Base-by-base conservation (phyloP, 2,329 filamentous ascomycete species). In the Coleophoma crateriformis region DNA sequence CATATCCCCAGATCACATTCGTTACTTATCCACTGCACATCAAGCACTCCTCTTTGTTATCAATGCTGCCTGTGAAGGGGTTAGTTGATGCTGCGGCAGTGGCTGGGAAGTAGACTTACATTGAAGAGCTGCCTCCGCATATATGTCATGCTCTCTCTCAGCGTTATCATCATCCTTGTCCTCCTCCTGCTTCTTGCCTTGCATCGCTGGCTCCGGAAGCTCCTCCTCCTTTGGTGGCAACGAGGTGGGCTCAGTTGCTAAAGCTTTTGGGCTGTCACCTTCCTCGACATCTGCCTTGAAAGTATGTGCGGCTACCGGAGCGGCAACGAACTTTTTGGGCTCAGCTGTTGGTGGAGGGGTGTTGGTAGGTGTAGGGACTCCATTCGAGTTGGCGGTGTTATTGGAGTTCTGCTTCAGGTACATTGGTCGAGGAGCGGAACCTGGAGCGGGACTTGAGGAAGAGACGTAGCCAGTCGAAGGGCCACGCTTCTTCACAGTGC, bases 1-100 rank as follows among this genome's bases (percentile, higher is more conserved):
- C 50, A 47, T 54, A 56, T 53, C 51, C 56, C 32, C 34, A 12
- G 34, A 35, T 40, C 14, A 20, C 14, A 27, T 17, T 56, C 54
- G 53, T 60, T 42, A 54, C 53, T 17, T 64, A 97, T 75, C 91
- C 92, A 71, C 89, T 95, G 84, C 94, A 99, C 94, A 99, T 97
- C 57, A 96, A 68, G 68, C 94, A 99, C 44, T 86, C 79, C 68
- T 99, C 94, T 60, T 87, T 90, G 76, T 97, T 96, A 67, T 97
- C 91, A 69, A 99, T 97, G 73, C 91, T 96, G 77, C 84, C 84
- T 87, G 52, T 61, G 40, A 47, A 44, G 37, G 32, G 27, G 14
- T 61, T 60, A 65, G 76, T 63, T 27, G 48, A 45, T 49, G 13
- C 13, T 42, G 27, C 46, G 50, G 7, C 8, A 45, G 53, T 46